A percentile compares a stretch with the other conserved stretches of the same genome.
phyloP scores from a whole-genome alignment of 2,329 filamentous ascomycete species.

The Arthrinium phaeospermum region DNA sequence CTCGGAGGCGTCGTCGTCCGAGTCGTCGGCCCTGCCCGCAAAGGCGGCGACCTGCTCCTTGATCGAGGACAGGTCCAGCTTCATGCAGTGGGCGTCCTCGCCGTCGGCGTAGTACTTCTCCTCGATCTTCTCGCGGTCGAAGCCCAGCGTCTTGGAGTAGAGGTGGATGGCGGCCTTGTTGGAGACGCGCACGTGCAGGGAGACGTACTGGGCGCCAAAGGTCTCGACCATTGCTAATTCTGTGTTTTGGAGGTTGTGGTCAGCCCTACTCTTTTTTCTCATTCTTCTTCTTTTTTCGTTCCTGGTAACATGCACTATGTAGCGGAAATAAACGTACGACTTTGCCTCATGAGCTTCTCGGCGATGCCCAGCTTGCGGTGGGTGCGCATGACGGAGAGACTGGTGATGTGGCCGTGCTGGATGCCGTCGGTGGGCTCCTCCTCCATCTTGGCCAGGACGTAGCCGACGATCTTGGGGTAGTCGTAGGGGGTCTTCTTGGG shows the following conservation, averaged over 20 bases:
- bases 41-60: slow-evolving; percentile 58
- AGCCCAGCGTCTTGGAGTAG: slow-evolving; percentile 90
- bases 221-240: slow-evolving; percentile 97
- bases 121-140: slow-evolving; percentile 86
- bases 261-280: not conserved
- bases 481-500: slow-evolving; percentile 80
- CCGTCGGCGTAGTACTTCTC: slow-evolving; percentile 95
- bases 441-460: slow-evolving; percentile 99
- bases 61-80: slow-evolving; percentile 73
- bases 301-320: too few relatives aligned
- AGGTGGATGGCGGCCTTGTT: slow-evolving; percentile 90
- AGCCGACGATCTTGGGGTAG: slow-evolving; percentile 97
- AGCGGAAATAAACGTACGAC: slow-evolving; percentile 65
- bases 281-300: not conserved
- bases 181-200: slow-evolving; percentile 91
- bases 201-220: slow-evolving; percentile 90
- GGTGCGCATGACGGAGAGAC: slow-evolving; percentile 93
- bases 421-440: slow-evolving; percentile 92
- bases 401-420: slow-evolving; percentile 95
- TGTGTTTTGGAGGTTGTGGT: slow-evolving; percentile 39
- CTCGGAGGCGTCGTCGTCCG: slow-evolving; percentile 38
- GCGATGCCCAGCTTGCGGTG: slow-evolving; percentile 90
- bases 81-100: slow-evolving; percentile 95
- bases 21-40: slow-evolving; percentile 48
- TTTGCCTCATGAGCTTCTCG: slow-evolving; percentile 97